Evolutionary conservation across 768 basidiomycete genomes (phyloP), one percentile per base, ranked within the genome.

Genomic region (Dentipellis sp.): DNA sequence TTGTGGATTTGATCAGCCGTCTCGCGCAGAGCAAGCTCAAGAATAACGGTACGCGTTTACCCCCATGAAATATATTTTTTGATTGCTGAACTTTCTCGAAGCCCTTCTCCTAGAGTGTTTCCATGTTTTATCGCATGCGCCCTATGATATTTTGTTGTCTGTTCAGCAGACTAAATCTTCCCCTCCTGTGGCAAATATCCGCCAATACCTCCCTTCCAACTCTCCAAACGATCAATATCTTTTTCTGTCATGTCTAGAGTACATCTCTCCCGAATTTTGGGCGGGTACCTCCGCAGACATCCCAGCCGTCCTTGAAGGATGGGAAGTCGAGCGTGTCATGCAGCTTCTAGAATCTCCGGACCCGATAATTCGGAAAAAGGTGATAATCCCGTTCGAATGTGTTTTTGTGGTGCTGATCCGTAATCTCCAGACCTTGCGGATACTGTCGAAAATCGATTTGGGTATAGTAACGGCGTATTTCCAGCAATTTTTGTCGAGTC

Each of bases 291-390:
- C 66, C 7, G 67, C 74, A 3, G 74, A 76, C 5, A 67, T 77
- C 17, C 75, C 77, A 37, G 72, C 82, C 1, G 69, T 81, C 9
- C 67, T 91, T 48, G 83, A 88, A n/a, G 79, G 74, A 54, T 79
- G 78, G 76, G 89, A 91, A 53, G 88, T 92, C 39, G 84, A 84
- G 52, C 72, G 74, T 36, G 73, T 91, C 19, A 86, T 92, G 81
- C 77, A 75, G 57, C 68, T 86, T 14, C 69, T 92, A 23, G 78
- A 83, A 57, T 81, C 79, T 2, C 67, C 74, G 1, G 90, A 92
- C 65, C 59, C 65, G 9, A 63, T 74, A 29, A 78, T 89, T 40
- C 76, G 87, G 55, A 74, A 67, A 52, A 83, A 75, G 74, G 90
- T 86, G 62, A 55, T 74, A 55, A 52, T 22, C 14, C 23, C 12